Evolutionary conservation across 129 eudicot genomes (phyloP).

Genomic region (Tagetes patula): DNA sequence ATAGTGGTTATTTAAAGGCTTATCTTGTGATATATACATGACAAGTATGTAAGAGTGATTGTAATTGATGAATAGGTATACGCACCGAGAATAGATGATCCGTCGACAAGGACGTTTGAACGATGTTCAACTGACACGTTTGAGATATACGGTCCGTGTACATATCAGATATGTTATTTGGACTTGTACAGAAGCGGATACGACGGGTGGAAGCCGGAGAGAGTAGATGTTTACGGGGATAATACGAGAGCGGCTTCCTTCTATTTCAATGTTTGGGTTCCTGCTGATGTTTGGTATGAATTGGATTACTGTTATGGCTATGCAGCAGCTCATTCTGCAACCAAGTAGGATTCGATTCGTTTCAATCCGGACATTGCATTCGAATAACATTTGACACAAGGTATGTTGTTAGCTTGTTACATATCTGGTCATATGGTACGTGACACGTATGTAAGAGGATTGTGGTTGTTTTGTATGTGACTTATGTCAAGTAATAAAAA

Average conservation of each 20-base stretch:
- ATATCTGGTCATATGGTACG: neutral
- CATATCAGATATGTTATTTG: conserved; percentile 68
- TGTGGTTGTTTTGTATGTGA: neutral
- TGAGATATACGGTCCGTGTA: conserved; percentile 69
- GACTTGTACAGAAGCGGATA: conserved; percentile 76
- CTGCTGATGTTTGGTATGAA: conserved; percentile 63
- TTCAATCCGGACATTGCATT: neutral
- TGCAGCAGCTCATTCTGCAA: neutral
- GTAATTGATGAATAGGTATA: conserved; percentile 50
- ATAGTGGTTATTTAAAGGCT: too few species aligned
- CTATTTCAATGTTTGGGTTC: conserved; percentile 56
- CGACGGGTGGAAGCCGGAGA: conserved; percentile 86
- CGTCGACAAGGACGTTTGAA: conserved; percentile 60
- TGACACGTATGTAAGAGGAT: neutral
- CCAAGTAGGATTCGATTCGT: neutral
- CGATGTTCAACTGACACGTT: conserved; percentile 71
- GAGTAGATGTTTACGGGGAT: conserved; percentile 63
- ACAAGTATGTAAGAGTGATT: neutral
- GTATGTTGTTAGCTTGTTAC: neutral
- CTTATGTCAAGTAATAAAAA: neutral
- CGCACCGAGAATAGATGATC: conserved; percentile 83
- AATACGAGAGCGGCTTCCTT: conserved; percentile 52
- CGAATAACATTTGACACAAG: neutral
- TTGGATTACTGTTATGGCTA: conserved; percentile 44
- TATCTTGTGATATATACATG: too few species aligned